Percentiles rank a stretch among this genome's conserved stretches.
Evolutionary conservation across 202 grass and related monocot genomes (phyloP).

Genomic region (Brachypodium distachyon): DNA sequence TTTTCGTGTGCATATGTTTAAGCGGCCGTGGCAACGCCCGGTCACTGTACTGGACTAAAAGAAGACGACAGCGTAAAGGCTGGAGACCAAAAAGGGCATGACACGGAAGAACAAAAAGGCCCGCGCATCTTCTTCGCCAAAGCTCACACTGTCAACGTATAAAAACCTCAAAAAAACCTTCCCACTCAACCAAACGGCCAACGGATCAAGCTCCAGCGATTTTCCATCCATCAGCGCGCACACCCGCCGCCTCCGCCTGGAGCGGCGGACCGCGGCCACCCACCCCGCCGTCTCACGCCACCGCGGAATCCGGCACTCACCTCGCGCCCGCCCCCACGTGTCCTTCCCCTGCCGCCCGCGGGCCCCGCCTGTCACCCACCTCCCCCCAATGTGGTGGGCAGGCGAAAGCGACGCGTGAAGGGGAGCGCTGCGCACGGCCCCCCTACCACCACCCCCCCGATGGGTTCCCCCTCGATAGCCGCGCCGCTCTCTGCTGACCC

Average conservation of each 20-base stretch:
- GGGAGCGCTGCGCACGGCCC: slow-evolving; percentile 8
- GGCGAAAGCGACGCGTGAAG: slow-evolving; percentile 52
- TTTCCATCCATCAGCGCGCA: neutral
- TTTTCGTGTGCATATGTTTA: too few species aligned
- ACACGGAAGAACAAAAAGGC: neutral
- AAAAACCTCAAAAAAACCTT: slow-evolving; percentile 2
- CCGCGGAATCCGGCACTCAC: slow-evolving; percentile 28
- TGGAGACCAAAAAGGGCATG: neutral
- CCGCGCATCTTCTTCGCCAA: neutral
- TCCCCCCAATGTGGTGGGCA: slow-evolving; percentile 38
- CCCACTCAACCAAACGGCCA: slow-evolving; percentile 14
- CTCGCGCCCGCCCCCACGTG: slow-evolving; percentile 30
- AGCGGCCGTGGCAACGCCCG: too few species aligned
- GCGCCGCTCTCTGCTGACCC: slow-evolving; percentile 38
- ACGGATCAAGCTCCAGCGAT: neutral
- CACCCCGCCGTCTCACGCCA: slow-evolving; percentile 32
- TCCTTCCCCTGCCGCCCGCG: slow-evolving; percentile 19
- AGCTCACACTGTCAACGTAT: slow-evolving; percentile 23
- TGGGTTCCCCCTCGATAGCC: slow-evolving; percentile 45
- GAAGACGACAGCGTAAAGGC: neutral
- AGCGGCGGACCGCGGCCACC: slow-evolving; percentile 23
- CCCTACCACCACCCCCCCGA: neutral
- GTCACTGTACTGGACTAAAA: too few species aligned
- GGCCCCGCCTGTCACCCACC: slow-evolving; percentile 43
- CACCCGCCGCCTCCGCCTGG: slow-evolving; percentile 6